Evolutionary conservation across 345 rosid genomes (phyloP).

Genomic region (Erucastrum elatum): DNA sequence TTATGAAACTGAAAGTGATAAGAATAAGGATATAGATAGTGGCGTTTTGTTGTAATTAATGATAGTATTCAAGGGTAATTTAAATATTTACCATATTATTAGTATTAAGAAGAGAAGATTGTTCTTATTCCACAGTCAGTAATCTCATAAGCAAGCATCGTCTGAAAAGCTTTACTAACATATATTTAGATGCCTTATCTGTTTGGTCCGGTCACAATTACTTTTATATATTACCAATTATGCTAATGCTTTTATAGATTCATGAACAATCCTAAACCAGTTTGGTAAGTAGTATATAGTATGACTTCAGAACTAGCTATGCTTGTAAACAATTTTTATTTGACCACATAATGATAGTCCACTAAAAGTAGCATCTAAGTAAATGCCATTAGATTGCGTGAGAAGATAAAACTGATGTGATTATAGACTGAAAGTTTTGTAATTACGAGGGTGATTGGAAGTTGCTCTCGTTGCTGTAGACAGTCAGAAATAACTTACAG

Average conservation of each 20-base stretch:
- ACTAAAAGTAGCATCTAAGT: background rate
- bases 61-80: background rate
- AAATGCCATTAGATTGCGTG: background rate
- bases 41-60: constrained; percentile 22
- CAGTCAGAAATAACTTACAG: background rate
- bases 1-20: constrained; percentile 17
- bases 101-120: background rate
- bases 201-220: constrained; percentile 23
- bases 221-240: background rate
- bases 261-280: background rate
- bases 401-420: background rate
- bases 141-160: constrained; percentile 34
- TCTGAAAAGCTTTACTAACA: constrained; percentile 12
- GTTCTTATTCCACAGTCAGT: constrained; percentile 29
- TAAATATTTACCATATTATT: background rate
- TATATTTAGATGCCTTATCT: constrained; percentile 21
- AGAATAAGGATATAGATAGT: constrained; percentile 3
- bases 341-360: background rate
- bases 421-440: background rate
- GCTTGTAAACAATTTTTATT: background rate
- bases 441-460: background rate
- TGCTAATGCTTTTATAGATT: constrained; percentile 28
- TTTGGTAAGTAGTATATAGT: constrained; percentile 16
- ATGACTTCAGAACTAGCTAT: background rate
- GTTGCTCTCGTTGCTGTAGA: background rate